Percentiles rank a stretch among this genome's conserved stretches.
Conservation (phyloP, 2,329 filamentous ascomycete species). For the Zasmidium angulare region DNA sequence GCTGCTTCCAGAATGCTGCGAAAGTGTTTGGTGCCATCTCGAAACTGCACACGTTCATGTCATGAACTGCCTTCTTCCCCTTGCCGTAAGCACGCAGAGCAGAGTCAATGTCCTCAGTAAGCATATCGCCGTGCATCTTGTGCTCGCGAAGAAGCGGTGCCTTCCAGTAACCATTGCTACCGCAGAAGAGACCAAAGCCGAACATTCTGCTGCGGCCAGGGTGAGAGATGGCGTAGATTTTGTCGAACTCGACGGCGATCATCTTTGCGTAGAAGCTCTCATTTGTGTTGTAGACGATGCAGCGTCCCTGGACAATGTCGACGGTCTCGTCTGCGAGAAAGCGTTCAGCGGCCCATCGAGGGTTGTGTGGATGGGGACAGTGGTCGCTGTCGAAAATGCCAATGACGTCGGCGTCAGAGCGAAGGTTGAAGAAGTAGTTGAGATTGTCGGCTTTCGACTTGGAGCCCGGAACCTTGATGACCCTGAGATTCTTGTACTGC, state of each 20-base stretch:
- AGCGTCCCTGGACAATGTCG: constrained; percentile 52
- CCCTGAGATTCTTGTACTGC: constrained; percentile 42
- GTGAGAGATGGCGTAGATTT: constrained; percentile 54
- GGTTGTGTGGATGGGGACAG: constrained; percentile 51
- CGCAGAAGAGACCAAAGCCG: constrained; percentile 51
- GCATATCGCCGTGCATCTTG: constrained; percentile 52
- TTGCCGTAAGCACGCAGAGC: constrained; percentile 47
- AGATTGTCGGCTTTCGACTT: constrained; percentile 53
- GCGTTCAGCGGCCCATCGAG: constrained; percentile 50
- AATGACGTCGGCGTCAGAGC: constrained; percentile 47
- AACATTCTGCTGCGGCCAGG: constrained; percentile 49
- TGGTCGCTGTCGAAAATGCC: constrained; percentile 54
- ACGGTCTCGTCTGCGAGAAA: constrained; percentile 44
- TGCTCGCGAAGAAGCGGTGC: constrained; percentile 45
- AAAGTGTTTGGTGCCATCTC: constrained; percentile 50
- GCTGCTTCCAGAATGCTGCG: constrained; percentile 50
- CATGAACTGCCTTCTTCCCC: constrained; percentile 47
- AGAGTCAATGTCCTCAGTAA: constrained; percentile 54
- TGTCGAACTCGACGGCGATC: constrained; percentile 53
- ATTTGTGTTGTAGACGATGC: constrained; percentile 49
- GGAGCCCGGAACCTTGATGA: constrained; percentile 50
- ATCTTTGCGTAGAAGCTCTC: constrained; percentile 47
- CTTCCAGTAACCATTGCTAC: constrained; percentile 52
- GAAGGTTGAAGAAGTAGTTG: constrained; percentile 48
- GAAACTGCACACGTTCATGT: constrained; percentile 51